Percentiles rank a stretch among this genome's conserved stretches.
Conservation (phyloP, 352 stramenopile genomes). For the Hyaloperonospora brassicae region DNA sequence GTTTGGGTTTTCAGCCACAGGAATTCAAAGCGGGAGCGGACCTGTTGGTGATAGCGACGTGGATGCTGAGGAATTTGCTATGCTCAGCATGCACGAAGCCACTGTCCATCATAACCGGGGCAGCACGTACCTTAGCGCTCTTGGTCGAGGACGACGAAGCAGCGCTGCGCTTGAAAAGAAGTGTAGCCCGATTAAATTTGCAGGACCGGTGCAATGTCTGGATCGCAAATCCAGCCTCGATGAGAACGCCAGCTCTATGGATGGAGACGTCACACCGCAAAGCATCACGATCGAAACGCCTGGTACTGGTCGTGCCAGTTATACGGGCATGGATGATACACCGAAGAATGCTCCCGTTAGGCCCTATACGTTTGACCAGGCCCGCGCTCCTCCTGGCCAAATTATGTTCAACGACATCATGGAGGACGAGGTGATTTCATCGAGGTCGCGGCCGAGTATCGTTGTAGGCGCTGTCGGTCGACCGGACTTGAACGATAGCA, state of each 20-base stretch:
- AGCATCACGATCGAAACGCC: constrained; percentile 27
- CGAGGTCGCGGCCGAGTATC: constrained; percentile 4
- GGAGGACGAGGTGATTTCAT: constrained; percentile 39
- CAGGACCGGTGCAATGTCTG: constrained; percentile 42
- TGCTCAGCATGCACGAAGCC: constrained; percentile 66
- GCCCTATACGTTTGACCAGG: constrained; percentile 15
- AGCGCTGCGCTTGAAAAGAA: constrained; percentile 19
- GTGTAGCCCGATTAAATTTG: constrained; percentile 40
- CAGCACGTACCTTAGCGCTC: constrained; percentile 48
- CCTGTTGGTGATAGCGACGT: constrained; percentile 25
- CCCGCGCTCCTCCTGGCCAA: constrained; percentile 19
- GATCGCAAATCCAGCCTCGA: constrained; percentile 28
- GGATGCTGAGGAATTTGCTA: constrained; percentile 67
- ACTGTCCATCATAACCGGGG: constrained; percentile 40
- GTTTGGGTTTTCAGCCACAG: constrained; percentile 28
- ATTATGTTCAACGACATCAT: constrained; percentile 59
- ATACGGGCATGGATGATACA: constrained; percentile 26
- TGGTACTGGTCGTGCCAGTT: constrained; percentile 18
- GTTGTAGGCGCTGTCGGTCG: constrained; percentile 1
- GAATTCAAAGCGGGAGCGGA: constrained; percentile 20
- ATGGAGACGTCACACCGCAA: constrained; percentile 23
- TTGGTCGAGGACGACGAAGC: constrained; percentile 22
- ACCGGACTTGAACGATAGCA: constrained; percentile 25
- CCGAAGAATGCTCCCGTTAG: constrained; percentile 18
- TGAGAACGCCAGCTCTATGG: constrained; percentile 15